phyloP scores from a whole-genome alignment of 129 eudicot species.

The Chrysanthemum lavandulifolium region DNA sequence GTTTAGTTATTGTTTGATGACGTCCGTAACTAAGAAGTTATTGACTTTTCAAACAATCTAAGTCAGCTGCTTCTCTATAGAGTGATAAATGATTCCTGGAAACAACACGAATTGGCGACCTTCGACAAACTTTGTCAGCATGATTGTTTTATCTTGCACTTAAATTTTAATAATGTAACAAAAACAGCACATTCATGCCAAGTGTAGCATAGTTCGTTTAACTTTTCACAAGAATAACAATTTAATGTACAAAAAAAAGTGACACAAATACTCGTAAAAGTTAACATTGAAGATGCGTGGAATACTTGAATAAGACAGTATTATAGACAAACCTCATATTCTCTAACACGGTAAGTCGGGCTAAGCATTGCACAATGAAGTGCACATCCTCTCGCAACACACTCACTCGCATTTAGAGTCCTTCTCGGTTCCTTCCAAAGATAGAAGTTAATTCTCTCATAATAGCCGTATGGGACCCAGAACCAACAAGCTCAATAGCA shows the following conservation, averaged over 20 bases:
- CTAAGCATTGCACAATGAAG: slow-evolving; percentile 98
- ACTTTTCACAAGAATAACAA: background rate
- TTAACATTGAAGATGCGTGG: background rate
- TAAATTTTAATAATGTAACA: no score
- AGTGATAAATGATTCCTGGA: no score
- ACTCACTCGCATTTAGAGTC: slow-evolving; percentile 93
- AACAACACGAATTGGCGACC: no score
- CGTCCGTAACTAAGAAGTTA: no score
- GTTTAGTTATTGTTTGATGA: no score
- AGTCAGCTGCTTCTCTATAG: no score
- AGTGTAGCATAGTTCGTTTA: no score
- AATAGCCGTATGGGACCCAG: slow-evolving; percentile 92
- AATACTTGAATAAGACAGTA: background rate
- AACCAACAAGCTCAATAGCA: slow-evolving; percentile 92
- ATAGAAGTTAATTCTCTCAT: slow-evolving; percentile 46
- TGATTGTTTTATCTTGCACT: no score
- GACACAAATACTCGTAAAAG: slow-evolving; percentile 1
- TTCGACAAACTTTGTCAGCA: no score
- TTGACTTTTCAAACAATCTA: no score
- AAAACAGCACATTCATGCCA: no score
- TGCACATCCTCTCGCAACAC: slow-evolving; percentile 99
- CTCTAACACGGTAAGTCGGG: slow-evolving; percentile 85
- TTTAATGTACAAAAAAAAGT: background rate
- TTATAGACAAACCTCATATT: slow-evolving; percentile 72
- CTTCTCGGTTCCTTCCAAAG: slow-evolving; percentile 74